Evolutionary conservation across 2,329 filamentous ascomycete genomes (phyloP), one percentile per base, ranked within the genome.

Genomic region (Rutstroemia sp.): DNA sequence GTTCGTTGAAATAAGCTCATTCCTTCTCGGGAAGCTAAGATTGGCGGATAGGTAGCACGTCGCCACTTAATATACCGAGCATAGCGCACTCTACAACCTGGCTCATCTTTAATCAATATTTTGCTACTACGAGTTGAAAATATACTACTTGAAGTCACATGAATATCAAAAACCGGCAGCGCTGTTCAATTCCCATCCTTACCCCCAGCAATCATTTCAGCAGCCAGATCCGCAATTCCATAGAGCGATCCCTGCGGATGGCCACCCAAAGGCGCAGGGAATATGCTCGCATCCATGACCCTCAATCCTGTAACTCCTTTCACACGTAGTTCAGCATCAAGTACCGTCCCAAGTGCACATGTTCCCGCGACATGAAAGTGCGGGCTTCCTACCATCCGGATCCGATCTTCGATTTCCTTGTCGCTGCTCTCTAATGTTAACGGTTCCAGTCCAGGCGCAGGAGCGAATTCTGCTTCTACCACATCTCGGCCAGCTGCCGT

Each of bases 211-310:
- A 54, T 40, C 17, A 23, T 40, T 9, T 23, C 17, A 6, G 30
- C 34, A 17, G 14, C 34, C 12, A 21, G 5, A n/a, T 54, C 51
- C 14, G 50, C 51, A 17, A 57, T 23, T 12, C 25, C 27, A 27
- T 57, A 46, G 8, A 47, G 7, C 21, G 14, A 16, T 45, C 51
- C 27, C 16, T 49, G 14, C 19, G 19, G 36, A 16, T 57, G 46
- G 10, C 42, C 56, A 60, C 79, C 80, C 1, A 71, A 69, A 25
- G 71, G 79, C 54, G 72, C 72, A 0, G 79, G 78, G 57, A 79
- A 84, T 0, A 79, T 73, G 17, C 74, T 78, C 0, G 80, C 81
- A 69, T 86, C 82, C 0, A 86, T 82, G 1, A 86, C 81, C 34
- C 82, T 72, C 46, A 86, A 64, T 0, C 77, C 76, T 0, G 73